Base-by-base conservation (phyloP, 345 rosid genomes). In the Camelina sativa region DNA sequence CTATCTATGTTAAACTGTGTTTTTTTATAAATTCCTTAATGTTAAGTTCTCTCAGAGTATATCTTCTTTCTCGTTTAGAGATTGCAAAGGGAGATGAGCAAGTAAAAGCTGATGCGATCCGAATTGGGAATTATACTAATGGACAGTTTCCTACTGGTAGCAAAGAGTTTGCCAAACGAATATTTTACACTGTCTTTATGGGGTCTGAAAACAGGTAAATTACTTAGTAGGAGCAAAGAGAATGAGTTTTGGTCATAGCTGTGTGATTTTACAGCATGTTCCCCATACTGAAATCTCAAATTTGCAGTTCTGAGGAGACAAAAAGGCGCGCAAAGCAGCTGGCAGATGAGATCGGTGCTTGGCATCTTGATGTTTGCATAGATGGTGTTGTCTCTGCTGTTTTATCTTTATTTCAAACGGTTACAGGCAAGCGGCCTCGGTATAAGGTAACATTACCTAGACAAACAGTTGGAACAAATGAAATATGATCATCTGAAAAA, bases 151-250 rank as follows among this genome's bases (percentile, higher is more conserved):
- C 99, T 37, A 83, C 84, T 17, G 96, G 90, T 75, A 88, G 92
- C 87, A 92, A 84, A 86, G 98, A 92, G 85, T 90, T 95, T 62
- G 94, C 99, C 23, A 90, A 85, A 69, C 86, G 97, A 37, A 76
- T 95, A 85, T 95, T 95, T 80, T 95, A 88, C 80, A 95, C 98
- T 1, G 91, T 95, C 32, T 95, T 76, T 78, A 95, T 95, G 98
- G 98, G 97, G 5, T 78, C 97, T 67, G 98, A 95, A 82, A 95
- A 92, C 82, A 95, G 99, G 99, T 95, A 62, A 60, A 77, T 11
- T 76, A 17, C 30, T 78, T 22, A 44, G 34, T 6, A 34, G 23
- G 15, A 56, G 15, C 11, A 35, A 70, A 16, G 52, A 44, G 4
- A n/a, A 60, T 40, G n/a, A 13, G 6, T 51, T 58, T 58, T 58